Evolutionary conservation across 2,329 filamentous ascomycete species (phyloP).

Genomic region (Sporothrix brunneoviolacea): DNA sequence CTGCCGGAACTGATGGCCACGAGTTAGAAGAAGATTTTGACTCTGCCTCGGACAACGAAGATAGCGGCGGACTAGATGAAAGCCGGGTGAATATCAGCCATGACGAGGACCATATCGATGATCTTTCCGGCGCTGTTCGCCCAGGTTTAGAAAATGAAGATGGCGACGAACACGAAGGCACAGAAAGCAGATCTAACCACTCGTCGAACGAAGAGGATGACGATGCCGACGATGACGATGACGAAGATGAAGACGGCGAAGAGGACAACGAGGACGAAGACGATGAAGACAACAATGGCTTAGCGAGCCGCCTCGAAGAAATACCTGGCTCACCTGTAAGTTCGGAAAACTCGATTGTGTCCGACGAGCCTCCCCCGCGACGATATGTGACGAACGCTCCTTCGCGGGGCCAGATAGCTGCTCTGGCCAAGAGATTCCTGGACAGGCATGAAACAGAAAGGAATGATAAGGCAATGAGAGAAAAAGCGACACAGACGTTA

Average conservation of each 20-base stretch:
- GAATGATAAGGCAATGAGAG: conserved; percentile 63
- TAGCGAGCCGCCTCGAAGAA: conserved; percentile 43
- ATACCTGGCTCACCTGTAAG: conserved; percentile 60
- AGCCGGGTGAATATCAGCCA: neutral
- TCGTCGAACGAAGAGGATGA: conserved; percentile 22
- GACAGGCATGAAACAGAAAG: conserved; percentile 74
- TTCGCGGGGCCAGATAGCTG: conserved; percentile 65
- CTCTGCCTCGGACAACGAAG: conserved; percentile 18
- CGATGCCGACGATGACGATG: conserved; percentile 32
- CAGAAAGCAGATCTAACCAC: conserved; percentile 13
- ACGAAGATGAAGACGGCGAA: conserved; percentile 31
- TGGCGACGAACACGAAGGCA: conserved; percentile 18
- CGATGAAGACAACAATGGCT: conserved; percentile 42
- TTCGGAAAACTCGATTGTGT: conserved; percentile 61
- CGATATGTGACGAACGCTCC: conserved; percentile 43
- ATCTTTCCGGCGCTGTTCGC: neutral
- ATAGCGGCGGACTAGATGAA: conserved; percentile 15
- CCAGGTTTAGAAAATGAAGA: neutral
- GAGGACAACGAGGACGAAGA: conserved; percentile 45
- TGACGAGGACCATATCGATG: neutral
- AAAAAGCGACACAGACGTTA: conserved; percentile 72
- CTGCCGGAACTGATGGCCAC: neutral
- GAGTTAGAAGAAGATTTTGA: neutral
- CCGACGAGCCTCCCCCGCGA: conserved; percentile 48
- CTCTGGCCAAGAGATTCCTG: conserved; percentile 75